Base-by-base conservation (phyloP, 139 green algal genomes). In the Desmodesmus armatus region DNA sequence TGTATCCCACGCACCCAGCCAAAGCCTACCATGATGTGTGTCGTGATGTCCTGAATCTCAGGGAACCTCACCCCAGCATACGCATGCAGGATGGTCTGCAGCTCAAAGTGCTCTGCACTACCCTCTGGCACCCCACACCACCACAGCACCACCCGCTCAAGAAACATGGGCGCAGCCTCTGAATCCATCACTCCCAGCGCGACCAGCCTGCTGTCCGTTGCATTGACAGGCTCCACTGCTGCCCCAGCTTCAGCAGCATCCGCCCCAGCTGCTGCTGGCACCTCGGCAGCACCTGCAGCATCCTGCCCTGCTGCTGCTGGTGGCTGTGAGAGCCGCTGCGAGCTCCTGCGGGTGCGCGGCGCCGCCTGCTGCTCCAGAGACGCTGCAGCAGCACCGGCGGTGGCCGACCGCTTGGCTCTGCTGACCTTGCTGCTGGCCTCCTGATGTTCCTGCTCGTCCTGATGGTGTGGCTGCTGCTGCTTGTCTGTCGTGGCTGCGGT, bases 91-190 rank as follows among this genome's bases (percentile, higher is more conserved):
- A 80, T 79, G 25, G 17, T 13, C 47, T 51, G 49, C 67, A 86
- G 31, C 80, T 86, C 80, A 23, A 17, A 3, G 21, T 76, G 37
- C 51, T 62, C 44, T 58, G 66, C 35, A 37, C 0, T n/a, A 40
- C n/a, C 51, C 3, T 33, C 17, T 31, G 55, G 76, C 15, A 86
- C 35, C 2, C 80, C 80, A 70, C 66, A 78, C 80, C 66, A 79
- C 80, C 67, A 86, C 66, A 86, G 47, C 80, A 80, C 66, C 44
- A 86, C 80, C 29, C 67, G 35, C 49, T 86, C 67, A 19, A 86
- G 49, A 33, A 86, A 86, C 31, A 78, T 69, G 49, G 35, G 43
- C 29, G 47, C 41, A 37, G 43, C 44, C 25, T 39, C 43, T 19
- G 49, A 31, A 41, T 43, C 77, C 55, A 53, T 3, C n/a, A 58